A percentile compares a stretch with the other conserved stretches of the same genome.
Evolutionary conservation across 2,329 filamentous ascomycete species (phyloP).

Genomic region (Fusarium sp.): DNA sequence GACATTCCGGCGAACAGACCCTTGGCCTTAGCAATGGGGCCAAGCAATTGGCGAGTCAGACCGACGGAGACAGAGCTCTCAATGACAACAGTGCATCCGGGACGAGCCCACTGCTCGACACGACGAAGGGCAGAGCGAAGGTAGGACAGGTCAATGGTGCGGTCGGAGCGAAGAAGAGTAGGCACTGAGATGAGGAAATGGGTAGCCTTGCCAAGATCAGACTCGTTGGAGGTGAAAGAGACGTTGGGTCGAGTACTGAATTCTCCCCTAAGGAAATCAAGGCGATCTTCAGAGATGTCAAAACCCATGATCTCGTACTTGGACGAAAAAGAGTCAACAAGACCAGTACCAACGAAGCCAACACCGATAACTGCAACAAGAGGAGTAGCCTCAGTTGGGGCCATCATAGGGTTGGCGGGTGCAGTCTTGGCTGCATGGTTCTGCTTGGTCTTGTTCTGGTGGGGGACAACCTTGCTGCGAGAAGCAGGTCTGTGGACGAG

Average conservation of each 20-base stretch:
- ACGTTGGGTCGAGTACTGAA: constrained; percentile 31
- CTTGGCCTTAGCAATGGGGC: constrained; percentile 52
- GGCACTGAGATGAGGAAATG: constrained; percentile 64
- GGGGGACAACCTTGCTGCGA: not conserved
- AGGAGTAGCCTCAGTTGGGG: constrained; percentile 30
- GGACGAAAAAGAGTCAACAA: constrained; percentile 54
- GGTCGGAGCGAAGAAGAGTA: constrained; percentile 57
- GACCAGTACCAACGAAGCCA: constrained; percentile 61
- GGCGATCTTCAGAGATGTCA: constrained; percentile 53
- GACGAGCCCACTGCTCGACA: constrained; percentile 51
- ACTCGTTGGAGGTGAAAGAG: constrained; percentile 49
- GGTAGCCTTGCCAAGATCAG: constrained; percentile 52
- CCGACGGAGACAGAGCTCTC: constrained; percentile 63
- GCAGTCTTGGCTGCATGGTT: not conserved
- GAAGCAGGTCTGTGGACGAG: not conserved
- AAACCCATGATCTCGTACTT: constrained; percentile 55
- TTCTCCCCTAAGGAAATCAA: constrained; percentile 46
- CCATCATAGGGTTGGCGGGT: not conserved
- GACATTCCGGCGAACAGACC: constrained; percentile 60
- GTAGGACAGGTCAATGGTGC: constrained; percentile 57
- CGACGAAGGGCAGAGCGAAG: constrained; percentile 53
- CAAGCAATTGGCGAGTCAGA: constrained; percentile 62
- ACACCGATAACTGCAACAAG: constrained; percentile 61
- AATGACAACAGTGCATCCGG: constrained; percentile 58
- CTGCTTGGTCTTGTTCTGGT: not conserved